phyloP scores from a whole-genome alignment of 495 filamentous ascomycete genomes.

The Aeminium ludgeri region DNA sequence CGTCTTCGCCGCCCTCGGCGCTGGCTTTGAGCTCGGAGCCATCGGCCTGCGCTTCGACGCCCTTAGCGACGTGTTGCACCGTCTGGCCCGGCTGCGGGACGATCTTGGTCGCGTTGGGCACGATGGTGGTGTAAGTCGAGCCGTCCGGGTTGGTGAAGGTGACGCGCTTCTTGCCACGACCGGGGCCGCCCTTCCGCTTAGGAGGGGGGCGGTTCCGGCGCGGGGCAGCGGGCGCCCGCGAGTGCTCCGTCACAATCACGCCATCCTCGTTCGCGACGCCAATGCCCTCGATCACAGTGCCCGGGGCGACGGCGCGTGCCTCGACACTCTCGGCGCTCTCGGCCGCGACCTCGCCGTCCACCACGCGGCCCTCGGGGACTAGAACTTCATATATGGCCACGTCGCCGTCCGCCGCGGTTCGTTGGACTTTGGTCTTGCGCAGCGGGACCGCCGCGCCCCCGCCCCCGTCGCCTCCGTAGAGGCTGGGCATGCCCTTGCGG shows the following conservation, averaged over 20 bases:
- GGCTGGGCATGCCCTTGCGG: conserved; percentile 51
- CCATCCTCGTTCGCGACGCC: conserved; percentile 44
- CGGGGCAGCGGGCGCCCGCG: conserved; percentile 27
- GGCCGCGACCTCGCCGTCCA: conserved; percentile 64
- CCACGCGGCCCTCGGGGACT: conserved; percentile 59
- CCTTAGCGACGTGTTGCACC: conserved; percentile 18
- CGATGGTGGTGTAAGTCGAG: conserved; percentile 15
- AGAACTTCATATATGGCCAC: conserved; percentile 65
- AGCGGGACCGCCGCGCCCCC: conserved; percentile 29
- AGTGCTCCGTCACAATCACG: conserved; percentile 40
- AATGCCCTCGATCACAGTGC: conserved; percentile 44
- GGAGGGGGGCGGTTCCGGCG: conserved; percentile 47
- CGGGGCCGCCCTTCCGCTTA: conserved; percentile 23
- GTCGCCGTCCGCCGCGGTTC: conserved; percentile 60
- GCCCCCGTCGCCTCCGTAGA: conserved; percentile 33
- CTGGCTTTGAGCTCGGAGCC: conserved; percentile 20
- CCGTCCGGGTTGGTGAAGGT: conserved; percentile 21
- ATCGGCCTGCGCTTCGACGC: conserved; percentile 18
- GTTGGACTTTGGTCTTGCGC: conserved; percentile 60
- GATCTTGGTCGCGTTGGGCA: conserved; percentile 15
- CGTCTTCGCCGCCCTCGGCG: conserved; percentile 16
- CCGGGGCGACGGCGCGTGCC: conserved; percentile 34
- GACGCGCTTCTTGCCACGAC: conserved; percentile 26
- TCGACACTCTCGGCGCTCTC: conserved; percentile 25
- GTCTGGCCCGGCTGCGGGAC: conserved; percentile 14